Evolutionary conservation across 148 eudicot genomes (phyloP).

Genomic region (Vaccinium darrowii): DNA sequence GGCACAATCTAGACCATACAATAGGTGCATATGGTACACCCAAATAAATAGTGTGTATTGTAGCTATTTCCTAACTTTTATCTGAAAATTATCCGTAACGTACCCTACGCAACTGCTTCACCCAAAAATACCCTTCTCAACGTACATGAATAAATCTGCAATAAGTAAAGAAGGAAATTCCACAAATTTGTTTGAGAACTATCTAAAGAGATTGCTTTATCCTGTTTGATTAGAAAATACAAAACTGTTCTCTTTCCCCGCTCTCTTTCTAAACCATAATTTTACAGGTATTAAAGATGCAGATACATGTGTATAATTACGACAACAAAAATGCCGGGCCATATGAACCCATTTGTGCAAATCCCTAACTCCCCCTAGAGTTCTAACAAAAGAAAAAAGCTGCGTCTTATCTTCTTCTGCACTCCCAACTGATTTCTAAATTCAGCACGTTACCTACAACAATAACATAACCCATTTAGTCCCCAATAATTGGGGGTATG

Average conservation of each 20-base stretch:
- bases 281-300: slow-evolving; percentile 8
- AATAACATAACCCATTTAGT: too few species aligned
- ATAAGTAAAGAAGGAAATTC: background rate
- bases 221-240: slow-evolving; percentile 12
- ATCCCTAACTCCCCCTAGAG: background rate
- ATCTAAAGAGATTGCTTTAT: background rate
- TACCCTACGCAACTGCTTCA: background rate
- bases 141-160: background rate
- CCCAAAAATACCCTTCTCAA: background rate
- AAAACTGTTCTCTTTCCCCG: background rate
- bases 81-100: too few species aligned
- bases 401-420: background rate
- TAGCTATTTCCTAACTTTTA: too few species aligned
- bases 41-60: too few species aligned
- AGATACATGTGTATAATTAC: background rate
- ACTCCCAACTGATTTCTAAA: slow-evolving; percentile 5
- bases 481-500: too few species aligned
- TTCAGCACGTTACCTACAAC: too few species aligned
- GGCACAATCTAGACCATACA: too few species aligned
- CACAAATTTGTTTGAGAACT: background rate
- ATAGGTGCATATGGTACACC: too few species aligned
- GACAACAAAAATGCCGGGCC: background rate
- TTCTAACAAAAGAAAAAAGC: background rate
- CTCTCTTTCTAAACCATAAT: background rate
- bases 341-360: background rate